These are phyloP conservation scores for Alopecurus myosuroides DNA, from an alignment of 176 grass and related monocot species.

Conservation along the genomic window DNA sequence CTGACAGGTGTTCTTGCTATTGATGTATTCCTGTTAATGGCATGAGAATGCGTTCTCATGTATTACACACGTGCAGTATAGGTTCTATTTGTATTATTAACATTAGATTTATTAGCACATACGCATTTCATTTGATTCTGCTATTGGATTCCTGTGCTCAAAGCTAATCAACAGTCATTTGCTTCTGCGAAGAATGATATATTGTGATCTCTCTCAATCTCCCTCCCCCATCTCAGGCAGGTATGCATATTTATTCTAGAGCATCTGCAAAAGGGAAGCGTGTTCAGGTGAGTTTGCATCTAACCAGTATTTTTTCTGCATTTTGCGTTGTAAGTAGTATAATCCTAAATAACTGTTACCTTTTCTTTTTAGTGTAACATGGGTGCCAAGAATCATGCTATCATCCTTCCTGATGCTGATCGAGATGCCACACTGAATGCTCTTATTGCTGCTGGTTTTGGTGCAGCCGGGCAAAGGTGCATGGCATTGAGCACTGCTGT, in stretches of 20 bases:
- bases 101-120: conserved; percentile 2
- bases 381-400: conserved; percentile 98
- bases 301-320: not conserved
- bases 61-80: not conserved
- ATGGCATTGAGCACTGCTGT: conserved; percentile 98
- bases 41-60: not conserved
- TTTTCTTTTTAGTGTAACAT: conserved; percentile 78
- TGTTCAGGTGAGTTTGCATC: conserved; percentile 67
- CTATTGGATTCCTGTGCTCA: not conserved
- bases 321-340: conserved; percentile 9
- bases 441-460: conserved; percentile 94
- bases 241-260: conserved; percentile 98
- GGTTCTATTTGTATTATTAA: not conserved
- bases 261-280: conserved; percentile 85
- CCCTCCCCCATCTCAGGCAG: conserved; percentile 50
- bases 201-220: conserved; percentile 8
- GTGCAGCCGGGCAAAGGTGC: conserved; percentile 95
- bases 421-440: conserved; percentile 80
- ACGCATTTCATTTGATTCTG: not conserved
- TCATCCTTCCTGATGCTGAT: conserved; percentile 91
- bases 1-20: not conserved
- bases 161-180: not conserved
- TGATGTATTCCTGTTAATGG: not conserved
- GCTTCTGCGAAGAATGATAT: not conserved
- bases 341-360: not conserved